Base-by-base conservation (phyloP, 768 basidiomycete genomes). In the Lepiota venenata region DNA sequence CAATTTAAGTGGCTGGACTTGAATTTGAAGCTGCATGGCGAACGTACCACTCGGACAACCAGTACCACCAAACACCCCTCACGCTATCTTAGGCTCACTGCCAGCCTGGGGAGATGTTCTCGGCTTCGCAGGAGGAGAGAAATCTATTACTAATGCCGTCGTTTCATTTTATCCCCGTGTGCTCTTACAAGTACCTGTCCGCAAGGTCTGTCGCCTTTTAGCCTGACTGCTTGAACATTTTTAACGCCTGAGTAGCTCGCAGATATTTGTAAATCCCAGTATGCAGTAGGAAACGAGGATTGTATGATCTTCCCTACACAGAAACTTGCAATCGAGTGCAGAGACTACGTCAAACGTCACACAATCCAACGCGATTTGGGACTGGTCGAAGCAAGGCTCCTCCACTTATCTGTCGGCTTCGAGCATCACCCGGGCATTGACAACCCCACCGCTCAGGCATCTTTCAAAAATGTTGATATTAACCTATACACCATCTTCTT, bases 61-160 rank as follows among this genome's bases (percentile, higher is more conserved):
- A n/a, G n/a, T n/a, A n/a, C n/a, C n/a, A n/a, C 80, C 85, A 2
- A 76, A 81, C 64, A 87, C 83, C 3, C 83, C 87, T 10, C 95
- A 98, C 62, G 95, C 94, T 11, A 91, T 96, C 59, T 95, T 93
- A 2, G 93, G 96, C n/a, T 94, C 92, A 7, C 78, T 98, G 1
- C 95, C 95, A 0, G 94, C 83, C 27, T 98, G 95, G 95, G 72
- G 74, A 29, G 95, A 98, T 68, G 91, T 88, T 61, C 83, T 98
- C n/a, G 94, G 77, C 11, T 98, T 98, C 61, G 96, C 98, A 69
- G 88, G 93, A 62, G 93, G 92, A 15, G 85, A 89, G 8, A 82
- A 87, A 60, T 77, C 93, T 35, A 84, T 98, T 4, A 64, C 89
- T 1, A 79, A 88, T 53, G 74, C 71, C 5, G 92, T 96, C 94